These are phyloP conservation scores for Alopecurus myosuroides DNA, from an alignment of 176 grass and related monocot genomes.

Conservation along the genomic window DNA sequence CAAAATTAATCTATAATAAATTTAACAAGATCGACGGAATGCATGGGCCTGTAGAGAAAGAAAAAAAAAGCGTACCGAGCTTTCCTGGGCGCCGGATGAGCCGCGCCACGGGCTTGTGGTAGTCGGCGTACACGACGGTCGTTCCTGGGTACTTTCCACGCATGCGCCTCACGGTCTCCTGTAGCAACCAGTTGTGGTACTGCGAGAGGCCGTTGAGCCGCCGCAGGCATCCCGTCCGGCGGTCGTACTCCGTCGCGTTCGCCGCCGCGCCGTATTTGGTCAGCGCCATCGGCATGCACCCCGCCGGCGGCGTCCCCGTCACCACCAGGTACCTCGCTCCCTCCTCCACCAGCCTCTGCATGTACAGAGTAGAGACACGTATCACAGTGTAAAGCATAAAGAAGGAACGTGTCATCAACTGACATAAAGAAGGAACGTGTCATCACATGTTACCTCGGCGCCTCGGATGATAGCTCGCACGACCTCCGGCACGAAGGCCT, in stretches of 20 bases:
- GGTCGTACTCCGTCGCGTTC: conserved; percentile 20
- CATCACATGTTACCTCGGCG: conserved; percentile 29
- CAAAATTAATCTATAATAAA: neutral
- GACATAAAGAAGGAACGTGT: too few species aligned
- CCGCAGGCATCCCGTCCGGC: conserved; percentile 40
- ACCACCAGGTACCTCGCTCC: conserved; percentile 47
- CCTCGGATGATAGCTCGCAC: conserved; percentile 41
- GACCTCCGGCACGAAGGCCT: conserved; percentile 38
- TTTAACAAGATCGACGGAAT: too few species aligned
- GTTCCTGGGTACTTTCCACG: conserved; percentile 13
- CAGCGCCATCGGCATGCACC: conserved; percentile 42
- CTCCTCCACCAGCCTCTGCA: conserved; percentile 36
- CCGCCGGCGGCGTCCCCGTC: conserved; percentile 16
- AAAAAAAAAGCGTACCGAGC: conserved; percentile 5
- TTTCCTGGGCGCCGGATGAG: conserved; percentile 21
- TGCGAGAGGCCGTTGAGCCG: conserved; percentile 38
- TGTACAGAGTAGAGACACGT: too few species aligned
- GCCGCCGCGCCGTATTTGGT: neutral
- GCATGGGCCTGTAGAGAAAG: neutral
- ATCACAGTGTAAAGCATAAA: neutral
- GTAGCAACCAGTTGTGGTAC: conserved; percentile 59
- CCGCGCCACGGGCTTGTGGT: conserved; percentile 35
- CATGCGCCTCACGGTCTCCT: conserved; percentile 2
- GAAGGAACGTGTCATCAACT: too few species aligned
- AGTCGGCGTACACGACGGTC: conserved; percentile 46